These are phyloP conservation scores for Citrus cavaleriei DNA, from an alignment of 345 rosid genomes.

Conservation along the genomic window DNA sequence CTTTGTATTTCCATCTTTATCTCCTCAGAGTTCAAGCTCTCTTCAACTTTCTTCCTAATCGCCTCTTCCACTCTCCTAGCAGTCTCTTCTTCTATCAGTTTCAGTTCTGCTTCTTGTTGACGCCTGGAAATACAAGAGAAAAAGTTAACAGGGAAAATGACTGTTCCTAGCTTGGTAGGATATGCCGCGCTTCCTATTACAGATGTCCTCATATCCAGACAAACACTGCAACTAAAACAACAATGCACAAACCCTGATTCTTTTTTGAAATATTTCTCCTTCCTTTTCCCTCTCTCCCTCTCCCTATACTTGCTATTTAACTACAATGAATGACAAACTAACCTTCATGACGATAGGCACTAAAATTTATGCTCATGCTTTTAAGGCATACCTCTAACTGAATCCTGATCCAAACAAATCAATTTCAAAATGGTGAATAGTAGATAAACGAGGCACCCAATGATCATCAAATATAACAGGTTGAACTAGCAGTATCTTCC, in stretches of 20 bases:
- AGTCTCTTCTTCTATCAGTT: constrained; percentile 92
- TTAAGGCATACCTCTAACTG: constrained; percentile 81
- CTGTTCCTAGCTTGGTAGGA: constrained; percentile 7
- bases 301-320: constrained; percentile 19
- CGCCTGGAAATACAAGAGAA: constrained; percentile 56
- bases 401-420: constrained; percentile 82
- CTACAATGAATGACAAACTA: constrained; percentile 50
- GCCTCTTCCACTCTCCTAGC: constrained; percentile 79
- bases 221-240: constrained; percentile 27
- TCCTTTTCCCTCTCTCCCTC: constrained; percentile 1
- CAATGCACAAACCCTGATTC: constrained; percentile 16
- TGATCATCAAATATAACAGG: constrained; percentile 71
- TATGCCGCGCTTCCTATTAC: constrained; percentile 17
- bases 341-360: constrained; percentile 55
- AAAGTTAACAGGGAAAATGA: constrained; percentile 36
- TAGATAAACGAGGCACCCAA: constrained; percentile 60
- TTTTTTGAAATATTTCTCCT: constrained; percentile 4
- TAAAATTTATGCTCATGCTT: constrained; percentile 51
- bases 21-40: constrained; percentile 70
- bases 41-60: constrained; percentile 68
- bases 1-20: constrained; percentile 61
- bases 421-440: constrained; percentile 71
- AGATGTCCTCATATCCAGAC: constrained; percentile 35
- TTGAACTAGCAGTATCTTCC: constrained; percentile 81
- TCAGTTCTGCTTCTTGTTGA: constrained; percentile 84